Base-by-base conservation (phyloP, 1,284 basidiomycete species). In the Sporisorium reilianum region DNA sequence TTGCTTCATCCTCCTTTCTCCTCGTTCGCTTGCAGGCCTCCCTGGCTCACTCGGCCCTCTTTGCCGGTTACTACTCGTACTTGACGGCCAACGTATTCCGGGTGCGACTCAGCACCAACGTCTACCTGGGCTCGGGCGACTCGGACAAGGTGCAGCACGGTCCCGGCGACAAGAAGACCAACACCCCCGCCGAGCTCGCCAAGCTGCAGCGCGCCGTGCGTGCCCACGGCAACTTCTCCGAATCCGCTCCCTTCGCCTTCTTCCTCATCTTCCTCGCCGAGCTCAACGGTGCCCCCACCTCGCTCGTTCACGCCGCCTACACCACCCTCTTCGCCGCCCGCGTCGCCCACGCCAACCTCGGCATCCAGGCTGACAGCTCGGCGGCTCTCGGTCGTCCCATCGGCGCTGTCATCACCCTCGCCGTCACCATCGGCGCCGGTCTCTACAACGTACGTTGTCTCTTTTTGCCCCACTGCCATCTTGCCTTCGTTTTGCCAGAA, bases 201-300 rank as follows among this genome's bases (percentile, higher is more conserved):
- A 70, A 72, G 56, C 75, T 82, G 20, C 67, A 79, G 58, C 64
- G 64, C 12, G 71, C 78, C 45, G 73, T 80, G 22, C 80, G 83
- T 54, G 80, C 80, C 14, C 79, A 83, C 56, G 80, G 59, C 57
- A 84, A 83, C 79, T 84, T 84, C 38, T 12, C 64, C 61, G 80
- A 84, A 65, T 67, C 69, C 25, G 71, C 74, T 10, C 83, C 82
- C 51, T 80, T 84, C 40, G 65, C 77, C 26, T 83, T 84, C 68
- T 70, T 77, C 66, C 74, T 84, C 46, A 76, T 84, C 77, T 84
- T 84, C 80, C 77, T 84, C 52, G 81, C 83, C 41, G 83, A 84
- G 72, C 79, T 84, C 51, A 84, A 84, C 75, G 83, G 83, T 60
- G 83, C 83, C 26, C 83, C 83, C 38, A 84, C 83, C 40, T 72